Evolutionary conservation across 345 rosid genomes (phyloP), one percentile per base, ranked within the genome.

Genomic region (Gossypium longicalyx): DNA sequence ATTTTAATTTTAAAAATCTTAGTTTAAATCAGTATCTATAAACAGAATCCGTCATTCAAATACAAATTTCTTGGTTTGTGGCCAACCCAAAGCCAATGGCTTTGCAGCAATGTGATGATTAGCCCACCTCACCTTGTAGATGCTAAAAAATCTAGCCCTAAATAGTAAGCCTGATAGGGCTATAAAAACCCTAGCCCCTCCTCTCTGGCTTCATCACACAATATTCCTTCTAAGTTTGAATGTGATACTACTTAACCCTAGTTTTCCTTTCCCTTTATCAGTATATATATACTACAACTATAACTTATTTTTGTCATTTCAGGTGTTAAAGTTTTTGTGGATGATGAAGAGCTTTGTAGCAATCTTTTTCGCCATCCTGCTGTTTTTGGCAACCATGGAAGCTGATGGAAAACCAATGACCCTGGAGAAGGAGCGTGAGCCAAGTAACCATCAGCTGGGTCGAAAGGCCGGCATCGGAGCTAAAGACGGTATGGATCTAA

Each of bases 21-120:
- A 34, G 7, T 34, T 34, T 34, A 34, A 34, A 34, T 34, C 41
- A 5, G 41, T 34, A 34, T 5, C 41, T 34, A 34, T 34, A 34
- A 34, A 34, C 41, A 34, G 19, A 51, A 16, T n/a, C 41, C 56
- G 17, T 54, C 12, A 54, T 56, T 56, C 20, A 56, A 56, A 56
- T 19, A 9, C 22, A 29, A 34, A 7, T 62, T 62, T 34, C 47
- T 34, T 17, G 13, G 48, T 63, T 38, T 9, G 11, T 63, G 68
- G 48, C 68, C 48, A 63, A 38, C 15, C 22, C 12, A 17, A 63
- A 41, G 12, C 49, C 49, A 64, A 64, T 41, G 49, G 49, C 20
- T n/a, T 64, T n/a, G 68, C 68, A n/a, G 4, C 49, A n/a, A 64
- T 10, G 68, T 64, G 68, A 64, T 64, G 49, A 65, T 43, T n/a